phyloP scores from a whole-genome alignment of 352 stramenopile species.

The Lagenidium sp. region DNA sequence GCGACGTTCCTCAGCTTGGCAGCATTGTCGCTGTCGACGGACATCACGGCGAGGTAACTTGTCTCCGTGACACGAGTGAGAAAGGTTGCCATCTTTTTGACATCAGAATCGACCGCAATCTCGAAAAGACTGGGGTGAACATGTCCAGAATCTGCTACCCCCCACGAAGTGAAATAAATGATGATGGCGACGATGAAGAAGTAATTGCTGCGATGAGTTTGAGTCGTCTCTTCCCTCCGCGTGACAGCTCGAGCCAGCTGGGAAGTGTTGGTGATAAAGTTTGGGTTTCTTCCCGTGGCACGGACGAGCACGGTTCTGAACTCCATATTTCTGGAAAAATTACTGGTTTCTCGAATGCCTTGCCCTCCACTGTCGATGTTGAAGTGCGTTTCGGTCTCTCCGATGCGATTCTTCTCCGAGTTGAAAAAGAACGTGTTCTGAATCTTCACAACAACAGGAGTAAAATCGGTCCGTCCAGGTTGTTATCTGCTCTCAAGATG shows the following conservation, averaged over 20 bases:
- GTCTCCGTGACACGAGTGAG: slow-evolving; percentile 15
- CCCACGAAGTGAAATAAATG: too few species aligned
- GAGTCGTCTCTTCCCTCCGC: slow-evolving; percentile 48
- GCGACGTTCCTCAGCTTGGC: slow-evolving; percentile 35
- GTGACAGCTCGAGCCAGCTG: slow-evolving; percentile 38
- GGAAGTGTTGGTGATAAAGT: slow-evolving; percentile 55
- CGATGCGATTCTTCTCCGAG: too few species aligned
- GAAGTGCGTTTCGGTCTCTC: slow-evolving; percentile 55
- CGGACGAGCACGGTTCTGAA: slow-evolving; percentile 1
- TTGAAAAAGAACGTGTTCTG: slow-evolving; percentile 46
- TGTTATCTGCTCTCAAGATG: slow-evolving; percentile 54
- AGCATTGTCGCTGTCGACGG: slow-evolving; percentile 71
- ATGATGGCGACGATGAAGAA: too few species aligned
- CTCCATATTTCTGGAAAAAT: slow-evolving; percentile 50
- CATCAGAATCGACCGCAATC: slow-evolving; percentile 33
- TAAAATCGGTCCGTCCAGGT: slow-evolving; percentile 26
- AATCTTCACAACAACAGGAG: slow-evolving; percentile 36
- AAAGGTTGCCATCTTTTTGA: slow-evolving; percentile 20
- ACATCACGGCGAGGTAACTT: slow-evolving; percentile 44
- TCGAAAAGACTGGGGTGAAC: slow-evolving; percentile 46
- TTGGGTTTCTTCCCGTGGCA: slow-evolving; percentile 37
- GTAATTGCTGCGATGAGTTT: slow-evolving; percentile 67
- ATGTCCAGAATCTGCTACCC: too few species aligned
- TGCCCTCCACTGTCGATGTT: slow-evolving; percentile 34
- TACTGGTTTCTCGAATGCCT: slow-evolving; percentile 44